Evolutionary conservation across 148 eudicot species (phyloP), one percentile per base, ranked within the genome.

Genomic region (Simmondsia chinensis): DNA sequence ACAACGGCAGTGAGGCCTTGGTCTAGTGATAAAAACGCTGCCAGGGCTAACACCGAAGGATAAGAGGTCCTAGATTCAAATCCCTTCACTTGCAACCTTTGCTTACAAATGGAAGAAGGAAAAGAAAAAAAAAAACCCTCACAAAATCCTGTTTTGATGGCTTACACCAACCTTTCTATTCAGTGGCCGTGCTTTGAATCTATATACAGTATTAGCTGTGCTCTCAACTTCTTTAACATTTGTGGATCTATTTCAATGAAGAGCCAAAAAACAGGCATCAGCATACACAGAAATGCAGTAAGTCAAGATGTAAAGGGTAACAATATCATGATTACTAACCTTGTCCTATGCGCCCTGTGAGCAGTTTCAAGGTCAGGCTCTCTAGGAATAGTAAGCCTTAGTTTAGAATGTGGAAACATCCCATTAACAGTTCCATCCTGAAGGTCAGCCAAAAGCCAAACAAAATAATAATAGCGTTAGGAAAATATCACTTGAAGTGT

Each of bases 321-420:
- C 14, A 6, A 31, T 32, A 33, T 20, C 9, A 50, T 64, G 73
- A 18, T 31, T 51, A 34, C 38, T 14, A 35, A 84, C 93, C 97
- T 89, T 38, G 42, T 56, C 56, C 76, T 78, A 48, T 74, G 84
- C 8, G 82, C 87, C 57, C 97, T 78, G 12, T 57, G 71, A 29
- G 95, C 69, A 18, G 97, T 89, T 61, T 57, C 82, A 46, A 89
- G 79, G 54, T 67, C 93, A 17, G 94, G 97, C 51, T 81, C 91
- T 61, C 75, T 71, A 36, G 97, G 95, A 52, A 84, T 68, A 31
- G 97, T 89, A 44, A 81, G 60, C 68, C 71, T 71, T 43, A 66
- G 56, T 74, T 58, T 83, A 42, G 57, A 36, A 15, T 59, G 69
- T 16, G 43, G 6, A 28, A 20, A 57, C 22, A 50, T 43, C 29